phyloP scores from a whole-genome alignment of 106 monocot genomes.

The Allium sativum region DNA sequence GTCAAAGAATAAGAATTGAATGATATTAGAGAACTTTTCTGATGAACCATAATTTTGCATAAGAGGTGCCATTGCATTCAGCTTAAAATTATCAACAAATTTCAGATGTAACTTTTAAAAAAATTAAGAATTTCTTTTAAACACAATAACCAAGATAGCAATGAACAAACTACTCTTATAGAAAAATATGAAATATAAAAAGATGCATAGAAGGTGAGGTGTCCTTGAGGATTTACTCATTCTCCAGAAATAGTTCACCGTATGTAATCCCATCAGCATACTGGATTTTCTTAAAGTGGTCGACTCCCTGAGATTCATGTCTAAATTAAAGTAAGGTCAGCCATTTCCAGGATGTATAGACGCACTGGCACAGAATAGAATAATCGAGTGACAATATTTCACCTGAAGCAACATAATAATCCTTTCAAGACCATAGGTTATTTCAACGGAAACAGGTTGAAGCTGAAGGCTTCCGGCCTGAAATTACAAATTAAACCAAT shows the following conservation, averaged over 20 bases:
- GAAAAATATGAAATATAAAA: too few species aligned
- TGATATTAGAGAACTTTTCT: too few species aligned
- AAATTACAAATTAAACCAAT: conserved; percentile 2
- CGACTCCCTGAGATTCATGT: conserved; percentile 66
- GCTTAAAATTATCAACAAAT: too few species aligned
- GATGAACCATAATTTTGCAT: too few species aligned
- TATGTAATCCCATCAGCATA: conserved; percentile 94
- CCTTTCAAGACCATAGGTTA: conserved; percentile 95
- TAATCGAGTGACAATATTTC: not conserved
- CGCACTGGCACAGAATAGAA: not conserved
- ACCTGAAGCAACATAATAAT: conserved; percentile 97
- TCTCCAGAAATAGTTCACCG: conserved; percentile 91
- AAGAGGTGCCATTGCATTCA: too few species aligned
- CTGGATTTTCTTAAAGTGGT: conserved; percentile 96
- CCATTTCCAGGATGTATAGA: conserved; percentile 7
- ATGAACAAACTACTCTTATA: too few species aligned
- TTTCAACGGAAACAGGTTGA: conserved; percentile 78
- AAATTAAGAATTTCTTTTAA: too few species aligned
- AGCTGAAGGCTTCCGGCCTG: conserved; percentile 95
- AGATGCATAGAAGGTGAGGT: not conserved
- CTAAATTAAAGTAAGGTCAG: conserved; percentile 30
- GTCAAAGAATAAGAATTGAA: not conserved
- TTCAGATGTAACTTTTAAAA: too few species aligned
- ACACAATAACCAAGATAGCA: too few species aligned
- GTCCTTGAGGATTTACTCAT: conserved; percentile 42